Base-by-base conservation (phyloP, 768 basidiomycete genomes). In the Neoboletus magnificus region DNA sequence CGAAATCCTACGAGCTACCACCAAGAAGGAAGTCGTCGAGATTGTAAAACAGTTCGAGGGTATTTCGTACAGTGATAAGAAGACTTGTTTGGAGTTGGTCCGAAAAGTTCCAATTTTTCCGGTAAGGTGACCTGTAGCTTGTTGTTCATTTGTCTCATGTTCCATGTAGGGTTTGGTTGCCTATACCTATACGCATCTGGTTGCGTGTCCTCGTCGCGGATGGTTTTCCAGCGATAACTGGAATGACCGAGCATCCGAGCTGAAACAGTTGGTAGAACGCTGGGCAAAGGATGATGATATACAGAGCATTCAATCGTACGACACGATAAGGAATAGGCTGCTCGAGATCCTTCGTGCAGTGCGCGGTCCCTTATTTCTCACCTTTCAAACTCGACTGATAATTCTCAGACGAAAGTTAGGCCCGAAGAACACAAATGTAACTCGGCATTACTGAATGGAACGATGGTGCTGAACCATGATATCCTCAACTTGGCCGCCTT, bases 131-230 rank as follows among this genome's bases (percentile, higher is more conserved):
- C 40, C 36, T 39, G 8, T 42, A 22, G 15, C 37, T 50, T 47
- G 18, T 33, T 20, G 7, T 54, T 52, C 18, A 1, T 37, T 40
- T 11, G 9, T 53, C 64, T 62, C 43, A 67, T 33, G 7, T 35
- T 23, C 11, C 22, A 1, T 22, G 37, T 27, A 69, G 67, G 69
- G 65, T 37, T 40, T 69, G 45, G 61, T 70, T 8, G 70, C 68
- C 27, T 70, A 71, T 40, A 58, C 59, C 3, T 69, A 65, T 30
- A 69, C 70, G 6, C 70, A 69, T 48, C 29, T 69, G 25, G 27
- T 60, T 12, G 6, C 20, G 39, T 69, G 68, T 27, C 40, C 57
- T 50, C 46, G 35, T 32, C 57, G 49, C 25, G 23, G 59, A 39
- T 60, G 48, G 65, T 1, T 56, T 47, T 46, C 5, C 4, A 39